Evolutionary conservation across 2,329 filamentous ascomycete species (phyloP), one percentile per base, ranked within the genome.

Genomic region (Myriosclerotinia duriaeana): DNA sequence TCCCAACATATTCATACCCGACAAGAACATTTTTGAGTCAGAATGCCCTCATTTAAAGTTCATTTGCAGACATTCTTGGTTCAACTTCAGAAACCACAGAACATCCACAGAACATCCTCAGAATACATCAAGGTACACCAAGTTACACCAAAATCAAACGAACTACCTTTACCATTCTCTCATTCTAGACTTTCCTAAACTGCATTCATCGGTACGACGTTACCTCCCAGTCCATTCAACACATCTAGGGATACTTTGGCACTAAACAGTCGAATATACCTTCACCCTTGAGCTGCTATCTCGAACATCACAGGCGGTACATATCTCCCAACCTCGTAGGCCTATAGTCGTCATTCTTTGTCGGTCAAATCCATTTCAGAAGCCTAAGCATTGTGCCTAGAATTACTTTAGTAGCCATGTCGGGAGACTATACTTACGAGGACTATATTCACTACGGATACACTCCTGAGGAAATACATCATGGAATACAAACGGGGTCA

Each of bases 1-100:
- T 70, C 69, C 69, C 69, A 5, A 30, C 52, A 26, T 69, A 34
- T 38, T 71, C 70, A 17, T 40, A 38, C n/a, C 67, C 42, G 3
- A 46, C 14, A 7, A n/a, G 44, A 46, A n/a, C 44, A 22, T 30
- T 38, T 55, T 55, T 2, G 53, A 55, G 53, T 55, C 34, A 40
- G 6, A 38, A 20, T 5, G 1, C 40, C 15, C 17, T 44, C 26
- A 2, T 14, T 59, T n/a, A 11, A 17, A 12, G 7, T 9, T 53
- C 15, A 53, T 53, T 46, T 34, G 46, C 40, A 46, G 6, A 46
- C 40, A 59, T 46, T 36, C 5, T 46, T 34, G 26, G 11, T 59
- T 46, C 1, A 5, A 59, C 17, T n/a, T 44, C 46, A 15, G 17
- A 46, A 44, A 42, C 14, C 14, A 26, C 53, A 20, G 15, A 52